Evolutionary conservation across 108 stramenopile species (phyloP).

Genomic region (Cyclotella choctawhatcheeana): DNA sequence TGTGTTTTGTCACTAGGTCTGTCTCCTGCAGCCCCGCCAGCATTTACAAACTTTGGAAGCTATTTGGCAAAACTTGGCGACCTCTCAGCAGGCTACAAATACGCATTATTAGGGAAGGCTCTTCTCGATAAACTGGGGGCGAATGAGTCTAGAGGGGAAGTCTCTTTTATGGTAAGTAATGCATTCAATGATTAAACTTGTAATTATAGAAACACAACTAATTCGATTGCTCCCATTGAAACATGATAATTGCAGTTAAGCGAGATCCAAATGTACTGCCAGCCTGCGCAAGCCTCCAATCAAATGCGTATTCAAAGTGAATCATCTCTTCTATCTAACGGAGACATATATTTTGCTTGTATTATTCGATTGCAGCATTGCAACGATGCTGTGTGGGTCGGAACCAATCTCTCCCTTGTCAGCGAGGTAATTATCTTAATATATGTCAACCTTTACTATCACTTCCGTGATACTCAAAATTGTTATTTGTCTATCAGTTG

Average conservation of each 20-base stretch:
- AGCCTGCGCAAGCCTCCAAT: not conserved
- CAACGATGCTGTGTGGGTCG: not conserved
- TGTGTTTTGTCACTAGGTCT: not conserved
- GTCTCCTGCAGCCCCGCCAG: constrained; percentile 4
- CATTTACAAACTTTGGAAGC: constrained; percentile 13
- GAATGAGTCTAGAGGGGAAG: not conserved
- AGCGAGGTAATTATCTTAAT: not conserved
- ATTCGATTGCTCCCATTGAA: too few relatives aligned
- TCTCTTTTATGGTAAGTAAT: not conserved
- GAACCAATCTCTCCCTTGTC: not conserved
- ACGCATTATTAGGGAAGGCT: not conserved
- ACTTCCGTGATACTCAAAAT: too few relatives aligned
- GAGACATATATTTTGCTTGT: not conserved
- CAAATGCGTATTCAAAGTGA: not conserved
- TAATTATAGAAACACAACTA: too few relatives aligned
- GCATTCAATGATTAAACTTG: too few relatives aligned
- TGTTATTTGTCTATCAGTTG: too few relatives aligned
- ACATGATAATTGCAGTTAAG: too few relatives aligned
- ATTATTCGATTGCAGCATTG: not conserved
- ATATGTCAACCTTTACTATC: too few relatives aligned
- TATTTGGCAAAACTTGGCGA: constrained; percentile 4
- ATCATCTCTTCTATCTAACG: not conserved
- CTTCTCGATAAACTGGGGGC: not conserved
- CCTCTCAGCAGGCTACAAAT: constrained; percentile 5
- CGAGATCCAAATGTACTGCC: too few relatives aligned